Evolutionary conservation across 768 basidiomycete species (phyloP), one percentile per base, ranked within the genome.

Genomic region (Tricholoma sp.): DNA sequence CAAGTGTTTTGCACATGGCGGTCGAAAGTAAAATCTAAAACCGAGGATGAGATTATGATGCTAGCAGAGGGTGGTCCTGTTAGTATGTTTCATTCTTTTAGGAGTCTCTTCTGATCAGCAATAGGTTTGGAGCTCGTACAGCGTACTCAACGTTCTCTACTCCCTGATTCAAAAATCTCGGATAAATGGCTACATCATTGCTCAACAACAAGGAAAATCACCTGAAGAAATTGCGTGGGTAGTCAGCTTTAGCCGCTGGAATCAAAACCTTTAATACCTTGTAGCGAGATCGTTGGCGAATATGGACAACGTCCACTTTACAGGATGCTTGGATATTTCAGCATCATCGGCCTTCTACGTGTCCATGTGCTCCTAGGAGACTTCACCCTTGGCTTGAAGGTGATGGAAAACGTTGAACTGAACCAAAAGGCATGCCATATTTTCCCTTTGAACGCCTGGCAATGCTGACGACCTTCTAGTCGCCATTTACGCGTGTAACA

Each of bases 351-450:
- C 48, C 84, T 99, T 31, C 78, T 99, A 44, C 88, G 97, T 17
- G 97, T 99, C 2, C 97, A 98, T 69, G 90, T 92, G 49, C 83
- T 98, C 18, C 84, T 99, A 12, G 97, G 97, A 29, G 97, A 99
- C 72, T 95, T 91, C 69, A 91, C 91, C 9, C 85, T 99, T 47
- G 97, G 91, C 1, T 79, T 99, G 54, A 95, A 97, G 70, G 87
- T 96, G 33, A 88, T 98, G 85, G 94, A 97, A 65, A 85, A 88
- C 64, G 89, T 98, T 20, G 94, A 97, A 65, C 81, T 98, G 39
- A 90, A 86, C 67, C 91, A 91, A 76, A 95, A 93, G 74, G 90
- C 84, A 45, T 9, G 66, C 24, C 7, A n/a, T 29, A 9, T 20
- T 17, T n/a, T 34, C 10, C 53, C 11, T 37, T 50, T 39, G 17